Evolutionary conservation across 176 grass and related monocot species (phyloP), one percentile per base, ranked within the genome.

Genomic region (Rhynchospora pubera): DNA sequence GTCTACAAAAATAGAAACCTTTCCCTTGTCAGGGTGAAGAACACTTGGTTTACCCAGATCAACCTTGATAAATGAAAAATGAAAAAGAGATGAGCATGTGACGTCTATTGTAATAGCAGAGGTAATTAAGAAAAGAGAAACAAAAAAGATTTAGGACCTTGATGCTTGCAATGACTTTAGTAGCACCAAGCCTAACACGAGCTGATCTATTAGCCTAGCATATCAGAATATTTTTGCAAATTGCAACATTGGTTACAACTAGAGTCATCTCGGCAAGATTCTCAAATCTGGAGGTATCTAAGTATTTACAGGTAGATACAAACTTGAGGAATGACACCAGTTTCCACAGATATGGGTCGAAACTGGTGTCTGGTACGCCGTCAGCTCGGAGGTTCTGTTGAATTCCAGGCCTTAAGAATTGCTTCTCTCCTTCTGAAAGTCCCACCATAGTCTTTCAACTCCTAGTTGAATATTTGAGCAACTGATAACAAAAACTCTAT

Each of bases 251-350:
- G 34, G 62, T 16, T 32, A 4, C 34, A 21, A 68, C 52, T 3
- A 82, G 81, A 60, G 32, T 34, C 2, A 23, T 18, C n/a, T 19
- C 26, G 50, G 1, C 13, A 43, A 57, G 15, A 11, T 8, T 6
- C 1, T 10, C 8, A 59, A 59, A 30, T 7, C 19, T 55, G 71
- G 14, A 76, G 48, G 19, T 15, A 51, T 16, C 48, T 76, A 22
- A 14, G 23, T 30, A 53, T n/a, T 53, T 22, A 14, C 5, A 76
- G 21, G 19, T 10, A 47, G 42, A 30, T 14, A 23, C 22, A 76
- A 50, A 97, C 94, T 90, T 94, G 94, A 16, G 92, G 90, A 14
- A 94, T 97, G 80, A 97, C 85, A 15, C 94, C 92, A 26, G 91
- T 94, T 72, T 94, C 77, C 3, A 97, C 85, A 14, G 83, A 91